These are phyloP conservation scores for Tolypocladium tropicale DNA, from an alignment of 2,329 filamentous ascomycete species.

Conservation along the genomic window DNA sequence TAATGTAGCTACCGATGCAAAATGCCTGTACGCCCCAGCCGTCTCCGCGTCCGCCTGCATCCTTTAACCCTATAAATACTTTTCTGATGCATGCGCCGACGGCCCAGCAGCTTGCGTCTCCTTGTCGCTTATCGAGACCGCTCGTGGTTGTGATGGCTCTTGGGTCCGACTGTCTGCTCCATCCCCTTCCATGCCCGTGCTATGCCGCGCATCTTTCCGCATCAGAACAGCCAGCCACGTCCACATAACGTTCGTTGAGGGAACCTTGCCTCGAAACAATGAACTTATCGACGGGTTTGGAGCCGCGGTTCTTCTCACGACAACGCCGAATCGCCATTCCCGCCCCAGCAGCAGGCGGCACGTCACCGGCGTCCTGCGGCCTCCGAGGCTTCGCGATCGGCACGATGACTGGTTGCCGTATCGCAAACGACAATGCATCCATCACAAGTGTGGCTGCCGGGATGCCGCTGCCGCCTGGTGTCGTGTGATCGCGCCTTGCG, in stretches of 20 bases:
- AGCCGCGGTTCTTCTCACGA: neutral
- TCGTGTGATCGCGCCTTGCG: neutral
- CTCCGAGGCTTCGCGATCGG: neutral
- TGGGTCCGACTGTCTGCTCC: neutral
- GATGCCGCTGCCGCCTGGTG: neutral
- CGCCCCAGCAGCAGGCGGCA: neutral
- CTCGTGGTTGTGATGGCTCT: neutral
- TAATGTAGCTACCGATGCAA: too few species aligned
- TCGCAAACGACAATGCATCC: neutral
- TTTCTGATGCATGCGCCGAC: neutral
- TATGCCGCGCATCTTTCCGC: neutral
- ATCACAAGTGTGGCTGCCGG: neutral
- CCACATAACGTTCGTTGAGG: neutral
- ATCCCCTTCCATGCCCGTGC: neutral
- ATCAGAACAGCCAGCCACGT: neutral
- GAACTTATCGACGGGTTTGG: neutral
- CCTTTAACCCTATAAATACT: too few species aligned
- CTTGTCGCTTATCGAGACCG: neutral
- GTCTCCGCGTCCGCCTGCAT: too few species aligned
- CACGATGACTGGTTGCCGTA: neutral
- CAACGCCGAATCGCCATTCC: neutral
- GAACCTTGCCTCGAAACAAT: neutral
- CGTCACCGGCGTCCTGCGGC: neutral
- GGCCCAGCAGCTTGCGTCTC: neutral
- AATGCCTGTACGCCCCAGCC: too few species aligned